A percentile compares a stretch with the other conserved stretches of the same genome.
Conservation (phyloP, 208 protist genomes). For the Trypanosoma caninum region DNA sequence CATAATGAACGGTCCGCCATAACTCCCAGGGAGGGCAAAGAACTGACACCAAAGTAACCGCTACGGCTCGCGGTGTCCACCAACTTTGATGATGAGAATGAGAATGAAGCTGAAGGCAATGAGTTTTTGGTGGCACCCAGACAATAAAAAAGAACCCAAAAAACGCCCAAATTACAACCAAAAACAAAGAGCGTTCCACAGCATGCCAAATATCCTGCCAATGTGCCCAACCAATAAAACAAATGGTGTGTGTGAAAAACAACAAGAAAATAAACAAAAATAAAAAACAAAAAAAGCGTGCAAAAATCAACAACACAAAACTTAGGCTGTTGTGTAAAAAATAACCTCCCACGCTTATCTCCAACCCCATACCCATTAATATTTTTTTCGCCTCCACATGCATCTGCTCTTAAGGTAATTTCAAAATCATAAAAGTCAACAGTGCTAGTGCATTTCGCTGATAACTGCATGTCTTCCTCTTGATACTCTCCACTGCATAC, state of each 20-base stretch:
- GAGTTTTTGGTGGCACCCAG: background rate
- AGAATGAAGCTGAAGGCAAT: background rate
- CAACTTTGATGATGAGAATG: background rate
- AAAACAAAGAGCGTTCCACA: conserved; percentile 28
- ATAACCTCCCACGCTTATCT: background rate
- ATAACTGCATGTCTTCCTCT: too few relatives aligned
- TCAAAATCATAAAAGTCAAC: too few relatives aligned
- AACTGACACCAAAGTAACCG: too few relatives aligned
- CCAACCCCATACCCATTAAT: too few relatives aligned
- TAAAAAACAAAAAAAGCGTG: conserved; percentile 13
- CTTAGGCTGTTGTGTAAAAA: background rate
- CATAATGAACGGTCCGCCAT: background rate
- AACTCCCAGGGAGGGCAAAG: conserved; percentile 2
- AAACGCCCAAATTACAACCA: conserved; percentile 14
- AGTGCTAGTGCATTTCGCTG: too few relatives aligned
- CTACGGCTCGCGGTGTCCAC: background rate
- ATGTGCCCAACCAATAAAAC: conserved; percentile 24
- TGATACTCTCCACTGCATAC: too few relatives aligned
- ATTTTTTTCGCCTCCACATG: too few relatives aligned
- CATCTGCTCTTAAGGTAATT: too few relatives aligned
- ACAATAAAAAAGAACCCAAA: background rate
- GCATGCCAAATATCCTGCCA: conserved; percentile 30
- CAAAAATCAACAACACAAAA: conserved; percentile 17
- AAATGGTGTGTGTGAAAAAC: conserved; percentile 31
- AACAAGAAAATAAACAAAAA: conserved; percentile 20